These are phyloP conservation scores for Saccharomyces hybrid DNA, from an alignment of 1,139 yeast genomes.

Conservation along the genomic window DNA sequence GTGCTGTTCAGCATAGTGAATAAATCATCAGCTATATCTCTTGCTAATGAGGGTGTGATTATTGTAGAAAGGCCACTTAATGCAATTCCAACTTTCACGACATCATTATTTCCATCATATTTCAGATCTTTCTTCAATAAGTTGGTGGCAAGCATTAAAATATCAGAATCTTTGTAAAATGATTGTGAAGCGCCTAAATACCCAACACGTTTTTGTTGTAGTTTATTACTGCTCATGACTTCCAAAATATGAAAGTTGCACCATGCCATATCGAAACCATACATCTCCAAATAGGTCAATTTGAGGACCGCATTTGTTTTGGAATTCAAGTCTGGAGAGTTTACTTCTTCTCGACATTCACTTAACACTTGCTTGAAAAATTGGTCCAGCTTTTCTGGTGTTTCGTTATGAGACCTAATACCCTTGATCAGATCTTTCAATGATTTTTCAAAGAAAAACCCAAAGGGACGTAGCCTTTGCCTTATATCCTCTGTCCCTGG, in stretches of 20 bases:
- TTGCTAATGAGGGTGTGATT: slow-evolving; percentile 83
- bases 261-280: slow-evolving; percentile 98
- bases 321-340: slow-evolving; percentile 69
- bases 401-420: slow-evolving; percentile 67
- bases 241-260: slow-evolving; percentile 90
- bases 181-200: slow-evolving; percentile 92
- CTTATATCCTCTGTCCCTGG: slow-evolving; percentile 32
- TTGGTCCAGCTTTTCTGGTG: slow-evolving; percentile 64
- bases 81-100: slow-evolving; percentile 76
- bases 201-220: slow-evolving; percentile 93
- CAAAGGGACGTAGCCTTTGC: slow-evolving; percentile 75
- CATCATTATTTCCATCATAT: slow-evolving; percentile 37
- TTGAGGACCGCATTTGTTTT: slow-evolving; percentile 90
- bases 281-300: slow-evolving; percentile 89
- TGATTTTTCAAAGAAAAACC: slow-evolving; percentile 74
- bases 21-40: slow-evolving; percentile 83
- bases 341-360: slow-evolving; percentile 80
- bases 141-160: slow-evolving; percentile 86
- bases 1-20: slow-evolving; percentile 81
- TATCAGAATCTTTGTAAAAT: slow-evolving; percentile 76
- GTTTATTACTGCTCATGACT: slow-evolving; percentile 84
- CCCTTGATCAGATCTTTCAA: slow-evolving; percentile 85
- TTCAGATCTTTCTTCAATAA: slow-evolving; percentile 83
- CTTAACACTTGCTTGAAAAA: slow-evolving; percentile 68
- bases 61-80: slow-evolving; percentile 87